Evolutionary conservation across 2,329 filamentous ascomycete genomes (phyloP), one percentile per base, ranked within the genome.

Genomic region (Pseudogymnoascus sp.): DNA sequence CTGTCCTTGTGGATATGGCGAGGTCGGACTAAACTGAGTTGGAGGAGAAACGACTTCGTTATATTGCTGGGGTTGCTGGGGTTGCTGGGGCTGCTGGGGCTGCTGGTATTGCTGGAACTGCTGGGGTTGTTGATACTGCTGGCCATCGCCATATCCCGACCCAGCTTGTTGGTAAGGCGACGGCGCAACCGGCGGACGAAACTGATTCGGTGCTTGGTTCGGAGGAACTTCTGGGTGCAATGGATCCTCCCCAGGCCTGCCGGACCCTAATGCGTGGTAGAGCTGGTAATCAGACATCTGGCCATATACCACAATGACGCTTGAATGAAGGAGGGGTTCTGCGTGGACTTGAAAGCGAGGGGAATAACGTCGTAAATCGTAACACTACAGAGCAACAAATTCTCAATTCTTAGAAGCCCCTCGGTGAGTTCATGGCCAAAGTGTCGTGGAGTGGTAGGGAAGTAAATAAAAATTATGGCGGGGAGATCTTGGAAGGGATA

Each of bases 191-290:
- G 81, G 81, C 49, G 80, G 81, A 63, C 82, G 79, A 73, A 87
- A 87, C 69, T 85, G 83, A 66, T 79, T 78, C 63, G 79, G 74
- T 64, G 77, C 77, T 59, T 80, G 81, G 66, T 83, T 81, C 7
- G 69, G 73, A 75, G 63, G 77, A 78, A 73, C 77, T 73, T 75
- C 80, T 75, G 70, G 81, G 76, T 74, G 85, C 75, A 75, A 83
- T 79, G 71, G 83, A 77, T 80, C 76, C 67, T 87, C 81, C 69
- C 78, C 69, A 65, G 78, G 78, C 65, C 82, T 80, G 69, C 80
- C 81, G 69, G 85, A 81, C 58, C 82, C 83, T 61, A 84, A 77
- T 70, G 80, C 75, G 69, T 85, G 81, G 69, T 82, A 85, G 73
- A 80, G 80, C 64, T 78, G 74, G 70, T 83, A 80, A 67, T 84